Percentiles rank a stretch among this genome's conserved stretches.
Evolutionary conservation across 306 rosid genomes (phyloP).

Genomic region (Medicago arabica): DNA sequence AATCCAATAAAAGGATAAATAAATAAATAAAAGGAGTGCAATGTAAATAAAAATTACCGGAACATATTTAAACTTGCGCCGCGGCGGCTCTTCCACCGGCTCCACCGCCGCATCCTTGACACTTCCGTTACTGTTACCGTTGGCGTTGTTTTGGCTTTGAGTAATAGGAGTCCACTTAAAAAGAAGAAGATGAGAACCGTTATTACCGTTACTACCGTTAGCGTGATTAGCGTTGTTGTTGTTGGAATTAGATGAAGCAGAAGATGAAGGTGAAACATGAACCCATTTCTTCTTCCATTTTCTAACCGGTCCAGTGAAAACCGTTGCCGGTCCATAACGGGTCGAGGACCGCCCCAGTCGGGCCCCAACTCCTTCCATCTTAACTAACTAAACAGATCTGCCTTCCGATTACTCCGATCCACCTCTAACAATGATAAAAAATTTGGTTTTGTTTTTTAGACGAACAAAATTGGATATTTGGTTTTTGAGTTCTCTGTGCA

Average conservation of each 20-base stretch:
- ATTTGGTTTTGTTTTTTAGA: neutral
- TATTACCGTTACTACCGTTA: constrained; percentile 64
- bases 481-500: neutral
- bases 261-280: constrained; percentile 71
- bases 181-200: constrained; percentile 81
- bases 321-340: constrained; percentile 93
- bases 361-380: constrained; percentile 19
- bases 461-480: neutral
- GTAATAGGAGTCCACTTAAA: constrained; percentile 93
- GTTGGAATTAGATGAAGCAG: constrained; percentile 43
- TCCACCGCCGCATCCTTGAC: constrained; percentile 38
- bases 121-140: constrained; percentile 39
- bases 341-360: constrained; percentile 19
- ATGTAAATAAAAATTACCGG: constrained; percentile 61
- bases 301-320: constrained; percentile 94
- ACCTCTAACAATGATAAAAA: neutral
- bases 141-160: constrained; percentile 64
- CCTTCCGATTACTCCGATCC: neutral
- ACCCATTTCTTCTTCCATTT: constrained; percentile 99
- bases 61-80: constrained; percentile 84
- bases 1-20: neutral
- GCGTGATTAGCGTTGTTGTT: constrained; percentile 37
- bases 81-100: constrained; percentile 74
- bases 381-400: neutral
- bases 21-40: neutral